A percentile compares a stretch with the other conserved stretches of the same genome.
Conservation (phyloP, 2,329 filamentous ascomycete genomes). For the Penicillium vulpinum region DNA sequence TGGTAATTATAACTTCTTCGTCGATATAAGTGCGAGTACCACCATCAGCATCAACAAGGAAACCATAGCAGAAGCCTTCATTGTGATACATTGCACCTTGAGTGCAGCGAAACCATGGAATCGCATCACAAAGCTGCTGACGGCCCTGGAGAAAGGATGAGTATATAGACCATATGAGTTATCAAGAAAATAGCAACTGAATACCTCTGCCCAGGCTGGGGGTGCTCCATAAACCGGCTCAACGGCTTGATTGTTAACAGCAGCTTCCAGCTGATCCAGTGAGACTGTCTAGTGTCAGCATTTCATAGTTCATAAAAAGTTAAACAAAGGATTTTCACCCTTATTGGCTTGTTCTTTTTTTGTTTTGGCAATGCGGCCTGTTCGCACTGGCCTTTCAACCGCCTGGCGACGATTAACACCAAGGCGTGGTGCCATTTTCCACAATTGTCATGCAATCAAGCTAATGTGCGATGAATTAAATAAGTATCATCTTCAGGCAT, state of each 20-base stretch:
- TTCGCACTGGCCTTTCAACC: background rate
- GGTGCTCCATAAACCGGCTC: conserved; percentile 1
- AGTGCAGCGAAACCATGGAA: conserved; percentile 63
- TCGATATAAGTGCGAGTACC: conserved; percentile 60
- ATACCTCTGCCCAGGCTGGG: conserved; percentile 9
- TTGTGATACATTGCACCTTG: conserved; percentile 61
- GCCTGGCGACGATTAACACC: background rate
- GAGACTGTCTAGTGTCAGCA: background rate
- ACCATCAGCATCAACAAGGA: conserved; percentile 59
- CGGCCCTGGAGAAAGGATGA: conserved; percentile 38
- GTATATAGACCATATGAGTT: background rate
- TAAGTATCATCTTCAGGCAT: background rate
- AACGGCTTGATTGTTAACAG: background rate
- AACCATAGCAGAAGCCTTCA: conserved; percentile 53
- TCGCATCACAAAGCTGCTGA: conserved; percentile 62
- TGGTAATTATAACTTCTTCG: conserved; percentile 63
- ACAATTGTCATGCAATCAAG: background rate
- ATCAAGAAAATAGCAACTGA: accelerated
- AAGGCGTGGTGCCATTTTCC: conserved; percentile 1
- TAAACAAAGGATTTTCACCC: background rate
- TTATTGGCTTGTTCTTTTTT: background rate
- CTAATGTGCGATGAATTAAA: background rate
- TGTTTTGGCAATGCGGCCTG: background rate
- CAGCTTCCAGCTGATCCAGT: background rate
- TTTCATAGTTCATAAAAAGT: too few species aligned